Evolutionary conservation across 73 alveolate genomes (phyloP), one percentile per base, ranked within the genome.

Genomic region (Symbiodinium pilosum): DNA sequence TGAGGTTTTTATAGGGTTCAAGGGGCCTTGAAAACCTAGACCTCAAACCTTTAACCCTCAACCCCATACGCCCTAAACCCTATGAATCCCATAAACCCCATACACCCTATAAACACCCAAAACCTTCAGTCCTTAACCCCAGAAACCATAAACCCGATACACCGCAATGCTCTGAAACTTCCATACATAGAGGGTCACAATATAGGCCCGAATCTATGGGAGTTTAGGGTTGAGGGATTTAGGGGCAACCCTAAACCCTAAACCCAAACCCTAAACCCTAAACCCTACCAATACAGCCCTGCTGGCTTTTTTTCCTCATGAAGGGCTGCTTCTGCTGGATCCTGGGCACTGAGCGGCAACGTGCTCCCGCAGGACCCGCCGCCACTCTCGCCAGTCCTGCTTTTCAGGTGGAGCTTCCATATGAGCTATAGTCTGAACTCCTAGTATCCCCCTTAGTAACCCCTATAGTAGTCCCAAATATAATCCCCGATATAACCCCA

Each of bases 311-410:
- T 47, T 14, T 9, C 59, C 59, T 14, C 59, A 14, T 47, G 59
- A 14, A 14, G 21, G 6, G 59, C 59, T 6, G 59, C 21, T 47
- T 47, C 14, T 6, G 59, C 59, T 47, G 21, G 59, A 14, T 14
- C 21, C 14, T 9, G 59, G 59, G 59, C n/a, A n/a, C n/a, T 47
- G 75, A 30, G 75, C 75, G 32, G 96, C 96, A 75, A 89, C 96
- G 21, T 64, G 75, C 77, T 89, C 96, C 42, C 96, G 69, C 52
- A 89, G 75, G 40, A 89, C 38, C 52, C 47, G 75, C 54, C 96
- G 75, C 96, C 96, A 89, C 75, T 89, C 96, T 2, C 96, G 96
- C 96, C 96, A 89, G 96, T 89, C 96, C 96, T 89, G 84, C 85
- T n/a, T n/a, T n/a, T n/a, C n/a, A n/a, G n/a, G n/a, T n/a, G n/a